Base-by-base conservation (phyloP, 108 stramenopile genomes). In the Asterionellopsis glacialis region DNA sequence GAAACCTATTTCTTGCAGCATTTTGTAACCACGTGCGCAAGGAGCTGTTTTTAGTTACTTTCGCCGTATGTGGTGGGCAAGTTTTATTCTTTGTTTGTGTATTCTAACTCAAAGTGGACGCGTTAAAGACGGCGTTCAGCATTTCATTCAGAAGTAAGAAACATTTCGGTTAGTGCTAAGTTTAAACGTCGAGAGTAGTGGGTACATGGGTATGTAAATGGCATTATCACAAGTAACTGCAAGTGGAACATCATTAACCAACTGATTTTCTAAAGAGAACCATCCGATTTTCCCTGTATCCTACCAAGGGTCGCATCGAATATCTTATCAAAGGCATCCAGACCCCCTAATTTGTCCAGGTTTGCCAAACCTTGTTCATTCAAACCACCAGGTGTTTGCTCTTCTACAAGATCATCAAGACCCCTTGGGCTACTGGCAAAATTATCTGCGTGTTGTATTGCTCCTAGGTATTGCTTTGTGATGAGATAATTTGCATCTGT, bases 371-470 rank as follows among this genome's bases (percentile, higher is more conserved):
- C 73, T 65, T 89, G 85, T 67, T 89, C 87, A 57, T 93, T 93
- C 38, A 93, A 51, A 11, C 91, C 91, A 39, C 91, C 91, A 11
- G 87, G 85, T 16, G 91, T 93, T 60, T 92, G 91, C 61, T 93
- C 91, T 22, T 72, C 75, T 58, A 93, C 84, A 63, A 89, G 55
- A 22, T 87, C 75, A 51, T 89, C 88, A 54, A 89, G 81, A 11
- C 71, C 59, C 10, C 65, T 44, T 5, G 80, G 70, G 41, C 85
- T 60, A 55, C 22, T 69, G 61, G 65, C 67, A 64, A 40, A 22
- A 51, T 16, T 38, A 6, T 73, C 79, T 9, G 88, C 87, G 68
- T 93, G 87, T 48, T 73, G 57, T 11, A 84, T 59, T 28, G 85
- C 85, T 14, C 85, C 84, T 6, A 61, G 51, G 58, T 82, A 89